Conservation (phyloP, 2,329 filamentous ascomycete species). For the Alternaria sp. region DNA sequence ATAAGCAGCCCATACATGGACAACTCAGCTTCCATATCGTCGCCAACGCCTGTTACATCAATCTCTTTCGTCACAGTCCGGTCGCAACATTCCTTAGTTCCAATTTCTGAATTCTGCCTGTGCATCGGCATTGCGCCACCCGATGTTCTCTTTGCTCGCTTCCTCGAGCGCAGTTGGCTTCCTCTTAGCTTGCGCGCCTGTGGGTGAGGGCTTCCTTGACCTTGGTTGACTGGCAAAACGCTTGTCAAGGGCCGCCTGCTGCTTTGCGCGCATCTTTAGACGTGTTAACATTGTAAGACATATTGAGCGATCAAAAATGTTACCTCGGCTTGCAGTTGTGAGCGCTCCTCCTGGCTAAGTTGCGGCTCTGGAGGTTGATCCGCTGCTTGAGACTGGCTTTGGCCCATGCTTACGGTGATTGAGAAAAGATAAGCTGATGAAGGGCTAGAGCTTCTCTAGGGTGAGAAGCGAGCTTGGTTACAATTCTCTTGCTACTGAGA, state of each 20-base stretch:
- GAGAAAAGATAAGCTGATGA: accelerated
- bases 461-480: background rate
- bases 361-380: conserved; percentile 31
- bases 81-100: conserved; percentile 25
- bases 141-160: conserved; percentile 41
- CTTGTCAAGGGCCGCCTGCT: conserved; percentile 40
- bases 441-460: background rate
- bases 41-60: background rate
- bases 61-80: background rate
- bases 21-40: background rate
- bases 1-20: background rate
- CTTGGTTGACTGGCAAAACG: conserved; percentile 27
- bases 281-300: conserved; percentile 7
- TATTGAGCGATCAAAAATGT: background rate
- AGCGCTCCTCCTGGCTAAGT: conserved; percentile 34
- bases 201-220: conserved; percentile 23
- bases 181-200: conserved; percentile 21
- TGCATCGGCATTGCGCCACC: conserved; percentile 42
- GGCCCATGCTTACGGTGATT: conserved; percentile 25
- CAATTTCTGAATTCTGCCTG: conserved; percentile 37
- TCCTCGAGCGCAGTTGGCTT: conserved; percentile 39
- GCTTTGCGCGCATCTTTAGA: conserved; percentile 41
- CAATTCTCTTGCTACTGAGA: accelerated
- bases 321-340: conserved; percentile 36
- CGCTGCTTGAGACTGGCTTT: conserved; percentile 30